Base-by-base conservation (phyloP, 2,329 filamentous ascomycete species). In the Aspergillus niger region DNA sequence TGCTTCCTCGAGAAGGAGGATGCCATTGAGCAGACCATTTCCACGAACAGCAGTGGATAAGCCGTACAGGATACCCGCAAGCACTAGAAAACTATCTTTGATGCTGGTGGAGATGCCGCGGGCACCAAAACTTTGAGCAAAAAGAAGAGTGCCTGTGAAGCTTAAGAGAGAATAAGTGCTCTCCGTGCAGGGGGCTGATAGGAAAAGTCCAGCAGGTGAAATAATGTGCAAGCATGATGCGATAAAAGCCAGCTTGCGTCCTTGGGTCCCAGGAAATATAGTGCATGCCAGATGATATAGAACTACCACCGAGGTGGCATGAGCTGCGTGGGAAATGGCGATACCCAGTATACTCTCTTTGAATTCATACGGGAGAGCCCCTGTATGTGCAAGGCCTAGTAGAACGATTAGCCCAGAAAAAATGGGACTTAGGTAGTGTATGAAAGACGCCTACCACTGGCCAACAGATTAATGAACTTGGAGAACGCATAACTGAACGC, bases 201-300 rank as follows among this genome's bases (percentile, higher is more conserved):
- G 43, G 13, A 61, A 61, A 5, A 58, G 24, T 7, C 59, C 59
- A 4, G 50, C 59, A 38, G 59, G 59, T 4, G 59, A 61, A n/a
- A 55, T 28, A 3, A 59, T 47, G 20, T 59, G 56, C 17, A 61
- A 41, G 22, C 50, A 58, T 24, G 59, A 50, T 11, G 59, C 50
- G 44, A 61, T 44, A 47, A 61, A 58, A 8, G 59, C 55, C 10
- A 61, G 43, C 24, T 26, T 59, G 56, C 56, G 50, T 13, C 53
- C 58, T 10, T 51, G 53, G 26, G 22, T 20, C 17, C 41, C 38
- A 5, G 52, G 58, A 28, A 60, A 41, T n/a, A 60, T n/a, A 22
- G 38, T 20, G 20, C 44, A 55, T 26, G 28, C 44, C 15, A 61
- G 36, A 44, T 24, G n/a, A 11, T 59, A 50, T 17, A 61, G 51